Evolutionary conservation across 495 filamentous ascomycete species (phyloP).

Genomic region (Viridothelium virens): DNA sequence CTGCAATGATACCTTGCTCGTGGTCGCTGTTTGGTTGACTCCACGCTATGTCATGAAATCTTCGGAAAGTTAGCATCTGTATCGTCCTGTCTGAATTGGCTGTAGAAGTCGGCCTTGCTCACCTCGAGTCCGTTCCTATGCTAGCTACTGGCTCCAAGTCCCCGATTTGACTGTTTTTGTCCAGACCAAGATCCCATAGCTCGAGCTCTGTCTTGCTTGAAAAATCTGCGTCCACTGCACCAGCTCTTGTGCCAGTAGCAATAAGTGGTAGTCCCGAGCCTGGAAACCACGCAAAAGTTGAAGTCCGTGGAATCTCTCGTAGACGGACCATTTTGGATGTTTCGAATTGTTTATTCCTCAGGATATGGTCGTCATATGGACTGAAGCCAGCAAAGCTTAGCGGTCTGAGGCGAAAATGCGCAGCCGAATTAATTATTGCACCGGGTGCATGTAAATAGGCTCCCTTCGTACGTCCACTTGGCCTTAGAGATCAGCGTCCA

Average conservation of each 20-base stretch:
- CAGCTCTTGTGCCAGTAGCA: conserved; percentile 90
- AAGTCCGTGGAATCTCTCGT: conserved; percentile 90
- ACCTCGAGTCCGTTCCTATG: conserved; percentile 85
- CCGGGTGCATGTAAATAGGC: not conserved
- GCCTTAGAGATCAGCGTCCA: conserved; percentile 6
- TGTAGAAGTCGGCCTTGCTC: conserved; percentile 23
- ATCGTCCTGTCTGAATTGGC: not conserved
- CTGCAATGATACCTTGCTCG: conserved; percentile 80
- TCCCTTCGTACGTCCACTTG: conserved; percentile 5
- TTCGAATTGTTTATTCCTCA: not conserved
- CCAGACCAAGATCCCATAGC: conserved; percentile 85
- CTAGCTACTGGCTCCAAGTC: conserved; percentile 82
- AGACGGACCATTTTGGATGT: conserved; percentile 77
- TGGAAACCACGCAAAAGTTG: conserved; percentile 94
- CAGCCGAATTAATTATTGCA: conserved; percentile 11
- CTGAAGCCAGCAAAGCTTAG: conserved; percentile 20
- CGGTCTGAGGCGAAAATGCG: conserved; percentile 26
- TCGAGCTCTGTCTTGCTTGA: conserved; percentile 95
- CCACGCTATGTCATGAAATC: conserved; percentile 98
- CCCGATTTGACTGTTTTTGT: conserved; percentile 60
- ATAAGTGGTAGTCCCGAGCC: conserved; percentile 66
- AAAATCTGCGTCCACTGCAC: conserved; percentile 93
- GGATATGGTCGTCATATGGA: not conserved
- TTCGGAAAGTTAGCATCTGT: conserved; percentile 32
- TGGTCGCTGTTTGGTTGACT: conserved; percentile 66